phyloP scores from a whole-genome alignment of 139 green algal species.

The Microglena sp. region DNA sequence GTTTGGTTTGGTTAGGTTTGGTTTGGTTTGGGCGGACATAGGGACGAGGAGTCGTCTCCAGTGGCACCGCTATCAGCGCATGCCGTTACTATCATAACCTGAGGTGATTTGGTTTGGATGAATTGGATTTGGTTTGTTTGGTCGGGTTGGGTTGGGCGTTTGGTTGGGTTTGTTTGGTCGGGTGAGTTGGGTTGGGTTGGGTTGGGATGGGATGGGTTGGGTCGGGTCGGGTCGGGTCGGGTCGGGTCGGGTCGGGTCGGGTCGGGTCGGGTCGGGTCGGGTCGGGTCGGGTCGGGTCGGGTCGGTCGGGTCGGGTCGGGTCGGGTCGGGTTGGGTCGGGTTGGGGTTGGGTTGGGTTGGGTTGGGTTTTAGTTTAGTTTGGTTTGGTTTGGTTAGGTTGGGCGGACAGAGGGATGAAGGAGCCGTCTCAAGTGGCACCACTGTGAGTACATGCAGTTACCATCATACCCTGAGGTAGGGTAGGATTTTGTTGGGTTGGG shows the following conservation, averaged over 20 bases:
- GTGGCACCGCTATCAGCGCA: background rate
- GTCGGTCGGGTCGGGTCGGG: no score
- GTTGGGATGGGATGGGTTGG: slow-evolving; percentile 57
- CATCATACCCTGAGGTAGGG: background rate
- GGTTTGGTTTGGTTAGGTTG: background rate
- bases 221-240: slow-evolving; percentile 77
- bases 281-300: slow-evolving; percentile 87
- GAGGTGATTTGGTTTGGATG: background rate
- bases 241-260: slow-evolving; percentile 48
- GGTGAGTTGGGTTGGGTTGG: background rate
- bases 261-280: slow-evolving; percentile 84
- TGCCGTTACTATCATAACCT: background rate
- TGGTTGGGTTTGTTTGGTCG: no score
- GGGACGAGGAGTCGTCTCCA: background rate
- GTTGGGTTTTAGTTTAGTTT: no score
- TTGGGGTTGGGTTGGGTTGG: no score
- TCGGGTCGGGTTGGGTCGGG: no score
- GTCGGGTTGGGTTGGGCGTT: no score
- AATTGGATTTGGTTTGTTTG: no score
- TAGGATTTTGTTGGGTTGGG: no score
- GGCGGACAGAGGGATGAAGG: background rate
- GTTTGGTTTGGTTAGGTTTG: no score
- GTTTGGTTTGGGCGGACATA: background rate
- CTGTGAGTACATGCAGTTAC: background rate
- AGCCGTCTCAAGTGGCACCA: background rate